Percentiles rank a stretch among this genome's conserved stretches.
Conservation (phyloP, 331 rosid genomes). For the Malus hybrid region DNA sequence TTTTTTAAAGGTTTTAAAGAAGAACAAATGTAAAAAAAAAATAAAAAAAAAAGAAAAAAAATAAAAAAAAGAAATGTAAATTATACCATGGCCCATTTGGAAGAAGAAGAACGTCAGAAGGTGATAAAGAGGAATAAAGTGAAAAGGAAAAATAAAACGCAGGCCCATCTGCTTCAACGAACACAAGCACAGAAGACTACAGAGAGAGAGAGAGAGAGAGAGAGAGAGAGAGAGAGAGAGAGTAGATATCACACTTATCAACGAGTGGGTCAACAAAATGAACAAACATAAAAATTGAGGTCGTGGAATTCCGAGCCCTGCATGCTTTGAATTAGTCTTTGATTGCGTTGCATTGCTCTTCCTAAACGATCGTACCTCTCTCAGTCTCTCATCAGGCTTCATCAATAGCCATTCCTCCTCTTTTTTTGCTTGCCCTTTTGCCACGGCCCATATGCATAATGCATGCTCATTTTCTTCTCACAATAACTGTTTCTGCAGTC, state of each 20-base stretch:
- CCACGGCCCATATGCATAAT: conserved; percentile 8
- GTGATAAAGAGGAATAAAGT: conserved; percentile 13
- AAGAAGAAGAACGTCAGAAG: conserved; percentile 26
- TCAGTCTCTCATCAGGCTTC: background rate
- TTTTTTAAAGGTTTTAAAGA: background rate
- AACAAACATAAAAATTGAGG: conserved; percentile 1
- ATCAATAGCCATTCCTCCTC: conserved; percentile 7
- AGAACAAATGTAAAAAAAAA: background rate
- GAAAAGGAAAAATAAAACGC: background rate
- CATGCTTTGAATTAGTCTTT: background rate
- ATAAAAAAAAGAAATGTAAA: background rate
- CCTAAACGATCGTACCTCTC: conserved; percentile 15
- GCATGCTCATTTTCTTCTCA: background rate
- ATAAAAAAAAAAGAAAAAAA: background rate
- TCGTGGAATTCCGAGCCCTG: conserved; percentile 61
- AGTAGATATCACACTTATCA: conserved; percentile 13
- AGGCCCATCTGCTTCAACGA: conserved; percentile 7
- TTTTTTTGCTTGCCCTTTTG: conserved; percentile 9
- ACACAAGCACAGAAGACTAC: background rate
- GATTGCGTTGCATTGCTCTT: conserved; percentile 18
- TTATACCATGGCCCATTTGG: conserved; percentile 15
- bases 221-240: background rate
- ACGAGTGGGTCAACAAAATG: conserved; percentile 26
- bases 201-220: background rate
- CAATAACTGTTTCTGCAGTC: conserved; percentile 32